These are phyloP conservation scores for Dioszegia crocea DNA, from an alignment of 768 basidiomycete species.

Conservation along the genomic window DNA sequence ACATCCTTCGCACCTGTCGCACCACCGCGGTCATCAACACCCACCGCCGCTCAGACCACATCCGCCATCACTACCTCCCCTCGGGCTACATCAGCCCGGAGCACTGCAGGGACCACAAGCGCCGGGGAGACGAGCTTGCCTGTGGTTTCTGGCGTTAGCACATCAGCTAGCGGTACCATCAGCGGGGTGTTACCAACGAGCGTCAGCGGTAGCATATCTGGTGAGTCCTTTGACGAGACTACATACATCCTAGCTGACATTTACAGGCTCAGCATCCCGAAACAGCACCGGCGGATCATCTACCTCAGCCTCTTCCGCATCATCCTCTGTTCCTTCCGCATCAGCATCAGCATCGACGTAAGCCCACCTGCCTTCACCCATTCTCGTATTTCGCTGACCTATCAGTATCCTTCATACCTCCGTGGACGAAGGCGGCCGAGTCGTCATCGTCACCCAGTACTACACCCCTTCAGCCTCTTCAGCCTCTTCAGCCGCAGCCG, in stretches of 20 bases:
- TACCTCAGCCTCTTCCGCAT: neutral
- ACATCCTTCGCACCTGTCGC: neutral
- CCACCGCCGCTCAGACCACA: neutral
- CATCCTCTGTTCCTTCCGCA: neutral
- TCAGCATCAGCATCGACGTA: neutral
- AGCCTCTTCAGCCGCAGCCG: slow-evolving; percentile 14
- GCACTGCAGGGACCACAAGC: neutral
- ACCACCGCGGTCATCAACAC: neutral
- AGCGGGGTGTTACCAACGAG: no score
- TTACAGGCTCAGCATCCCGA: neutral
- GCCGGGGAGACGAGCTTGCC: no score
- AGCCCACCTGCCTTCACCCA: neutral
- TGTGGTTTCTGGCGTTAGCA: no score
- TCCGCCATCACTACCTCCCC: neutral
- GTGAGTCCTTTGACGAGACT: no score
- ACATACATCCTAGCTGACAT: neutral
- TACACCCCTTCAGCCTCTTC: slow-evolving; percentile 23
- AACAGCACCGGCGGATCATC: neutral
- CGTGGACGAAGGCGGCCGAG: slow-evolving; percentile 31
- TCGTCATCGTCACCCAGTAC: slow-evolving; percentile 34
- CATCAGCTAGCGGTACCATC: no score
- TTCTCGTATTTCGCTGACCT: neutral
- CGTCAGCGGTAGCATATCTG: no score
- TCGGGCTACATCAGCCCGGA: neutral
- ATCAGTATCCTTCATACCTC: slow-evolving; percentile 1